Percentiles rank a stretch among this genome's conserved stretches.
These are phyloP conservation scores for Trebouxia sp. DNA, from an alignment of 139 green algal genomes.

Conservation along the genomic window DNA sequence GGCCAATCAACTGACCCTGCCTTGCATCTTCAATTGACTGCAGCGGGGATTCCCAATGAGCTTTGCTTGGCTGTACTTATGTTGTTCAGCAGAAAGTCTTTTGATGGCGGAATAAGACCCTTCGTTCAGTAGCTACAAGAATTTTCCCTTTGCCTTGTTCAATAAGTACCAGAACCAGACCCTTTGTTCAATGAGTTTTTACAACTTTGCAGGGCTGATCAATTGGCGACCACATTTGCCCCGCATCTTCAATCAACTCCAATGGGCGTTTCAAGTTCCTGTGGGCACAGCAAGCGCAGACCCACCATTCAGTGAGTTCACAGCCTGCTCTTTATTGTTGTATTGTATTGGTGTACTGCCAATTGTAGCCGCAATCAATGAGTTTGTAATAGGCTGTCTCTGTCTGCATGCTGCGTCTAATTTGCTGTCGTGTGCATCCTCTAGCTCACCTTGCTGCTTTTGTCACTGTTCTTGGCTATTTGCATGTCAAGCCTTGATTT, in stretches of 20 bases:
- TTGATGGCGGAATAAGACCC: not conserved
- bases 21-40: too few relatives aligned
- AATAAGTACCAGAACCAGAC: not conserved
- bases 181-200: not conserved
- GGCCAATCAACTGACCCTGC: too few relatives aligned
- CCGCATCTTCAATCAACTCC: conserved; percentile 58
- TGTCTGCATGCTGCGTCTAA: not conserved
- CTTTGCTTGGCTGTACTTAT: not conserved
- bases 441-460: not conserved
- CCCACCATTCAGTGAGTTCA: conserved; percentile 46
- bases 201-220: conserved; percentile 52
- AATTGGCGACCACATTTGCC: conserved; percentile 60
- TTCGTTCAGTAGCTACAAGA: too few relatives aligned
- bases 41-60: not conserved
- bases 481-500: too few relatives aligned
- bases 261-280: conserved; percentile 72
- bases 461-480: not conserved
- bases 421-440: not conserved
- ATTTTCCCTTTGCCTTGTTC: not conserved
- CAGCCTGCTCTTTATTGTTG: not conserved
- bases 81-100: not conserved
- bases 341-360: too few relatives aligned
- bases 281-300: conserved; percentile 62
- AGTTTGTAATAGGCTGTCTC: not conserved
- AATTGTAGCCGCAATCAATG: not conserved